Evolutionary conservation across 768 basidiomycete species (phyloP).

Genomic region (Tricholoma terreum): DNA sequence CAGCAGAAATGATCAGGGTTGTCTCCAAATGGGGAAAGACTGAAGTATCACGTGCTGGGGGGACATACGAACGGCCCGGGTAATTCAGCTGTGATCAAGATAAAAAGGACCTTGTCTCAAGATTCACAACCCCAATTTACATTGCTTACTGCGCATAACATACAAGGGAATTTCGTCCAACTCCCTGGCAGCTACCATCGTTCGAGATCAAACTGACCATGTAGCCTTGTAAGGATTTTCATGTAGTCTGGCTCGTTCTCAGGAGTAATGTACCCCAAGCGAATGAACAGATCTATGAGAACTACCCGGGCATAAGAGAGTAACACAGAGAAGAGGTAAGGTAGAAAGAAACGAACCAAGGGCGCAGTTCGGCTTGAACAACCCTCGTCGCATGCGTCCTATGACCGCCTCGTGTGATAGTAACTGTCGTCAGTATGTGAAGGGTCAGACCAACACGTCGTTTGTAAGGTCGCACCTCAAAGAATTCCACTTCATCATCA

Average conservation of each 20-base stretch:
- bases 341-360: constrained; percentile 49
- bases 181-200: constrained; percentile 38
- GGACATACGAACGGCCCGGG: too few relatives aligned
- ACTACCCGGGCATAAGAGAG: constrained; percentile 45
- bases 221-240: constrained; percentile 74
- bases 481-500: constrained; percentile 94
- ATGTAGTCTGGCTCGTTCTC: constrained; percentile 84
- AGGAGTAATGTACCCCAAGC: constrained; percentile 80
- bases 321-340: background rate
- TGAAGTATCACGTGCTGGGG: too few relatives aligned
- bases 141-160: background rate
- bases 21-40: background rate
- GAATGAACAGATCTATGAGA: constrained; percentile 84
- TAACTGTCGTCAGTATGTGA: constrained; percentile 43
- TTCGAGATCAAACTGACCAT: constrained; percentile 65
- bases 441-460: background rate
- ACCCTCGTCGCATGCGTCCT: constrained; percentile 55
- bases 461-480: constrained; percentile 53
- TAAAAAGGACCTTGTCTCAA: background rate
- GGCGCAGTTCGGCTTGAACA: constrained; percentile 94
- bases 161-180: too few relatives aligned
- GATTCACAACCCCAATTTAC: background rate
- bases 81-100: too few relatives aligned
- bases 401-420: constrained; percentile 62
- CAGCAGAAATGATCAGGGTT: background rate